phyloP scores from a whole-genome alignment of 1,284 basidiomycete species.

The Cutaneotrichosporon sp. region DNA sequence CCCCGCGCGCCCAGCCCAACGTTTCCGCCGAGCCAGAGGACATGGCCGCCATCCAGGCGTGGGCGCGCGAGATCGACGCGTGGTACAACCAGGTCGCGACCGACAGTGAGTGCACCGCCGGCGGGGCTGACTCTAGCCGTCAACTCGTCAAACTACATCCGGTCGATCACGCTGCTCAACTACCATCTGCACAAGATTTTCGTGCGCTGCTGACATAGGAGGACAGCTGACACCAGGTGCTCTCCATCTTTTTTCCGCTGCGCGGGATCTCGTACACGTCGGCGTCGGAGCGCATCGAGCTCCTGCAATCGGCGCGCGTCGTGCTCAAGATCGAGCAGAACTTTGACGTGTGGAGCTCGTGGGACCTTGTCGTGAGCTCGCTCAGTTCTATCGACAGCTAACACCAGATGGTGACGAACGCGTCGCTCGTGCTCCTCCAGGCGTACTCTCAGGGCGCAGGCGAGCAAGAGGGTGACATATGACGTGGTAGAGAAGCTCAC shows the following conservation, averaged over 20 bases:
- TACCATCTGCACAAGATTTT: slow-evolving; percentile 33
- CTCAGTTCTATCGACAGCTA: not conserved
- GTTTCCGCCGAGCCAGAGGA: slow-evolving; percentile 20
- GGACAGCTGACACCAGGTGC: slow-evolving; percentile 12
- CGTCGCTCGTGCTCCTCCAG: slow-evolving; percentile 24
- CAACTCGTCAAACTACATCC: slow-evolving; percentile 18
- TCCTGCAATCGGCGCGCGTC: slow-evolving; percentile 24
- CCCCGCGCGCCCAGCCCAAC: not conserved
- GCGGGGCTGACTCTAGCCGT: slow-evolving; percentile 5
- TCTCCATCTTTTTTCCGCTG: slow-evolving; percentile 27
- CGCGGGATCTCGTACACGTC: slow-evolving; percentile 20
- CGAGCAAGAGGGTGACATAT: slow-evolving; percentile 17
- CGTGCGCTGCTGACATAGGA: no score
- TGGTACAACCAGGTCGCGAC: slow-evolving; percentile 21
- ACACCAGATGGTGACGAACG: slow-evolving; percentile 25
- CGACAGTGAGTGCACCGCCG: slow-evolving; percentile 10
- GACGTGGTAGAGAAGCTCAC: no score
- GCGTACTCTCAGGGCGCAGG: slow-evolving; percentile 24
- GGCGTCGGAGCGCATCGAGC: slow-evolving; percentile 16
- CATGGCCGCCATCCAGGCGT: slow-evolving; percentile 21
- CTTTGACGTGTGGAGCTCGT: slow-evolving; percentile 31
- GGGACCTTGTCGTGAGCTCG: slow-evolving; percentile 26
- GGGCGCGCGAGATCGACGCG: slow-evolving; percentile 27
- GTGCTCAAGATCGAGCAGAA: slow-evolving; percentile 28
- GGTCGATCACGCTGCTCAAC: slow-evolving; percentile 28